These are phyloP conservation scores for Phoenix roebelenii DNA, from an alignment of 176 grass and related monocot species.

Conservation along the genomic window DNA sequence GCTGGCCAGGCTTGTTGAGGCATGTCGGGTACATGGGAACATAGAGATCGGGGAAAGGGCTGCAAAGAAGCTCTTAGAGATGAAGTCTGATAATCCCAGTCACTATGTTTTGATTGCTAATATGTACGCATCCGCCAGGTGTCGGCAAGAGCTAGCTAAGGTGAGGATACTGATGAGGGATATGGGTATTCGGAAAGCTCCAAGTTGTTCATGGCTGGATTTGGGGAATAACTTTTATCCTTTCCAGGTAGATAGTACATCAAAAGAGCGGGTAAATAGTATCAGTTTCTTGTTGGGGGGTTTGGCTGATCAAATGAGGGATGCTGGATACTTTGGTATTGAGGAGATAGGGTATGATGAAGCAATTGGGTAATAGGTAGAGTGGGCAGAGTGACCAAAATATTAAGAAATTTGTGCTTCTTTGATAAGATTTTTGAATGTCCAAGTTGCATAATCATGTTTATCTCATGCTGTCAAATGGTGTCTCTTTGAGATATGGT, in stretches of 20 bases:
- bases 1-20: slow-evolving; percentile 53
- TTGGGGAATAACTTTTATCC: slow-evolving; percentile 56
- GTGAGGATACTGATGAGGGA: slow-evolving; percentile 54
- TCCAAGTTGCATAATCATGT: too few species aligned
- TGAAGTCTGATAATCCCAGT: slow-evolving; percentile 51
- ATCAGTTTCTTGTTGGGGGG: slow-evolving; percentile 48
- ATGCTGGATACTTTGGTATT: slow-evolving; percentile 16
- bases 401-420: too few species aligned
- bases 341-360: slow-evolving; percentile 22
- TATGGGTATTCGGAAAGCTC: slow-evolving; percentile 44
- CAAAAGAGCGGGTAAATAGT: slow-evolving; percentile 40
- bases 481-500: slow-evolving; percentile 6
- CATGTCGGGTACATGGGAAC: slow-evolving; percentile 44
- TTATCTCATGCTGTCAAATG: too few species aligned
- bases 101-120: slow-evolving; percentile 71
- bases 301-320: slow-evolving; percentile 43
- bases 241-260: slow-evolving; percentile 43
- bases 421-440: too few species aligned
- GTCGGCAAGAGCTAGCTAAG: slow-evolving; percentile 53
- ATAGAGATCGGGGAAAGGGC: slow-evolving; percentile 44
- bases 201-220: slow-evolving; percentile 56
- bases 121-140: slow-evolving; percentile 53
- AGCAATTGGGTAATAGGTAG: slow-evolving; percentile 2
- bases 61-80: slow-evolving; percentile 64
- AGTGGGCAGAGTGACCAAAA: background rate